These are phyloP conservation scores for Lizonia empirigonia DNA, from an alignment of 2,329 filamentous ascomycete species.

Conservation along the genomic window DNA sequence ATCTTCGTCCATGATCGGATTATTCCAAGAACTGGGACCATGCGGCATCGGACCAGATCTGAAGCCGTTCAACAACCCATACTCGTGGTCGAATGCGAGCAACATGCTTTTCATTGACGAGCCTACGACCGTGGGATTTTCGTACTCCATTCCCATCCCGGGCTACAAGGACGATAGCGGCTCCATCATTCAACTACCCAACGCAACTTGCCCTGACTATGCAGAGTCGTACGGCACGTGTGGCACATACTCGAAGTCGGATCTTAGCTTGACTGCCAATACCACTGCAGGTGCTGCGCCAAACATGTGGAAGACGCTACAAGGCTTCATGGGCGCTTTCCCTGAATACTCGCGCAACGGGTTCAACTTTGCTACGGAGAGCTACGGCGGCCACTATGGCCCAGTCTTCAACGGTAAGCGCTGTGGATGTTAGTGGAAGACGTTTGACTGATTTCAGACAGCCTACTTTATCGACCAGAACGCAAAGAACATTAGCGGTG, in stretches of 20 bases:
- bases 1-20: conserved; percentile 62
- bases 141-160: conserved; percentile 56
- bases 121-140: conserved; percentile 65
- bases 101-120: conserved; percentile 76
- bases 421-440: conserved; percentile 1
- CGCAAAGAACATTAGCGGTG: conserved; percentile 50
- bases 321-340: conserved; percentile 68
- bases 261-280: conserved; percentile 59
- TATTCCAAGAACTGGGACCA: conserved; percentile 59
- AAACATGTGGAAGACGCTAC: conserved; percentile 65
- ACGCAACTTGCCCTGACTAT: conserved; percentile 58
- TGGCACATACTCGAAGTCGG: conserved; percentile 62
- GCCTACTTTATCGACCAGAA: conserved; percentile 57
- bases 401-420: conserved; percentile 57
- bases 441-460: conserved; percentile 4
- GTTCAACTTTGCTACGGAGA: conserved; percentile 63
- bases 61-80: conserved; percentile 63
- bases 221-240: conserved; percentile 52
- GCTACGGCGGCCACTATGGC: conserved; percentile 64
- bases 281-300: conserved; percentile 60
- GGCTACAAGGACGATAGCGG: conserved; percentile 45
- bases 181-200: conserved; percentile 53
- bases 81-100: conserved; percentile 66
- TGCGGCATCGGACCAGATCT: conserved; percentile 57
- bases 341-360: conserved; percentile 53